Evolutionary conservation across 2,329 filamentous ascomycete genomes (phyloP).

Genomic region (Clonostachys rhizophaga): DNA sequence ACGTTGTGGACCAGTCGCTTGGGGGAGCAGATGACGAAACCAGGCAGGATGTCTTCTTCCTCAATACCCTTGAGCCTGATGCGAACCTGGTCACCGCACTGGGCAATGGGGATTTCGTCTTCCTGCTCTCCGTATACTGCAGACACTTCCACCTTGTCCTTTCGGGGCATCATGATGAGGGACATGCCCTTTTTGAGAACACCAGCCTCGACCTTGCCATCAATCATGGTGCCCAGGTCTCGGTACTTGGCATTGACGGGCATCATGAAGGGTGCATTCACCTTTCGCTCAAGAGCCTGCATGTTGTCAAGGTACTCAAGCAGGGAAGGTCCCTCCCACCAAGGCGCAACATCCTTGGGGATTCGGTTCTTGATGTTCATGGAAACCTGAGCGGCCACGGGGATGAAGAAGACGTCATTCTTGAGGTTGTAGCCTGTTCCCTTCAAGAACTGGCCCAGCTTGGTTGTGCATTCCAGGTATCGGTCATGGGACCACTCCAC

Average conservation of each 20-base stretch:
- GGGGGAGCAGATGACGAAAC: conserved; percentile 93
- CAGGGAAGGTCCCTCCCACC: conserved; percentile 86
- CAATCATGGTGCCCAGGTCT: conserved; percentile 95
- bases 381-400: conserved; percentile 84
- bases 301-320: conserved; percentile 95
- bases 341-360: conserved; percentile 69
- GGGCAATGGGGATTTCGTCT: conserved; percentile 77
- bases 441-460: conserved; percentile 84
- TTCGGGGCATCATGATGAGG: conserved; percentile 95
- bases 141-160: conserved; percentile 72
- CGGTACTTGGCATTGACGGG: conserved; percentile 92
- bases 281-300: conserved; percentile 87
- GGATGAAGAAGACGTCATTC: conserved; percentile 92
- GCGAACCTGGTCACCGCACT: conserved; percentile 92
- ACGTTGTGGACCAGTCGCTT: conserved; percentile 94
- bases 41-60: conserved; percentile 93
- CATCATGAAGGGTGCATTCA: conserved; percentile 99
- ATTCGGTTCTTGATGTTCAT: conserved; percentile 86
- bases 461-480: conserved; percentile 89
- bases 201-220: conserved; percentile 95
- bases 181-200: conserved; percentile 85
- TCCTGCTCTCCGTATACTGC: conserved; percentile 94
- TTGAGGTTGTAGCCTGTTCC: conserved; percentile 92
- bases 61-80: conserved; percentile 90
- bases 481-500: conserved; percentile 94